A percentile compares a stretch with the other conserved stretches of the same genome.
These are phyloP conservation scores for Cadophora sp. DNA, from an alignment of 2,329 filamentous ascomycete species.

Conservation along the genomic window DNA sequence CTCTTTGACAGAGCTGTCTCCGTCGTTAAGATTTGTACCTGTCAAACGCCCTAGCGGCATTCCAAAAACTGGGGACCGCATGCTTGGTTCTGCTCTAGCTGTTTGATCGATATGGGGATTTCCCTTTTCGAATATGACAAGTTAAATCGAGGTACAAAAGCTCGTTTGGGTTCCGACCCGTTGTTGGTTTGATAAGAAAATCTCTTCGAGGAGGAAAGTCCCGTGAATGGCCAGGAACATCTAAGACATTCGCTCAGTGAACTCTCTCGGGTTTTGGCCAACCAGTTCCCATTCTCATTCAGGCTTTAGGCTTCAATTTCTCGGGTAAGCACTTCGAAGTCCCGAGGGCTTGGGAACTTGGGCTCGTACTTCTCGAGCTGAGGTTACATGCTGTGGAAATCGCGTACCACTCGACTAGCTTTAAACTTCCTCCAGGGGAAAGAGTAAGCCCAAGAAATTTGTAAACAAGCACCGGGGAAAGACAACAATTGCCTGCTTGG, in stretches of 20 bases:
- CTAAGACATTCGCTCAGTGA: not conserved
- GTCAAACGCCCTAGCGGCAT: not conserved
- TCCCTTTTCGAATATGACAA: slow-evolving; percentile 5
- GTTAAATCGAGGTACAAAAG: not conserved
- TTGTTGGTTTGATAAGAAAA: not conserved
- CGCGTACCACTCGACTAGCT: not conserved
- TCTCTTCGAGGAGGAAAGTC: not conserved
- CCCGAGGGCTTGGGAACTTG: not conserved
- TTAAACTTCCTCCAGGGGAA: not conserved
- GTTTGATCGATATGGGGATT: slow-evolving; percentile 10
- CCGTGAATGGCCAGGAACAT: not conserved
- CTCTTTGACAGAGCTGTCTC: too few species aligned
- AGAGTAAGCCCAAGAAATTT: not conserved
- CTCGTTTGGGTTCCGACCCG: not conserved
- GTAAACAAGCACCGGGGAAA: not conserved
- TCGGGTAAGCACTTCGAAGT: not conserved
- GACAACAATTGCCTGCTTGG: slow-evolving; percentile 3
- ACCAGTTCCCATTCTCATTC: not conserved
- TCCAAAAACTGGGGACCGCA: not conserved
- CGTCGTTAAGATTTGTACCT: not conserved
- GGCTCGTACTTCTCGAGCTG: not conserved
- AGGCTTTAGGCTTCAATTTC: not conserved
- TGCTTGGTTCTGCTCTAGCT: slow-evolving; percentile 3
- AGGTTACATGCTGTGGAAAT: not conserved
- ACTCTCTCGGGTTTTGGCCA: not conserved